Conservation (phyloP, 2,329 filamentous ascomycete genomes). For the Claviceps sp. region DNA sequence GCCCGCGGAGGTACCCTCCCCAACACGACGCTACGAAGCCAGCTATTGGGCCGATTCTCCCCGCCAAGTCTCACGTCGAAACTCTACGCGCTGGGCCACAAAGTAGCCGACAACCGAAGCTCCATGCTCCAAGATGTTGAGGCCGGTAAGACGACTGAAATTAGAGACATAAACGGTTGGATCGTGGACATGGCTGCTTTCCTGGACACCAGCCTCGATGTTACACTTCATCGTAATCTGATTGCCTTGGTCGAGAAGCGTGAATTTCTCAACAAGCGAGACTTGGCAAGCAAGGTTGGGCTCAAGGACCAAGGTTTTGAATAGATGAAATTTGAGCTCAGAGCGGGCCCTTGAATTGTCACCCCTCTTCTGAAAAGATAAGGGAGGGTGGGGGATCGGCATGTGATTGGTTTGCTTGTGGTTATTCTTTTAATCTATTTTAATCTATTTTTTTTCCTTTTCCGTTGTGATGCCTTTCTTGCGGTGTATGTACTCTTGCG, state of each 20-base stretch:
- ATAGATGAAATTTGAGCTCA: neutral
- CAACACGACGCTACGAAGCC: neutral
- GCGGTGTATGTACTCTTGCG: neutral
- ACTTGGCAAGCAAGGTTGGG: slow-evolving; percentile 17
- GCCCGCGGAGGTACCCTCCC: neutral
- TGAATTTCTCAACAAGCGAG: slow-evolving; percentile 17
- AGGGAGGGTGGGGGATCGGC: too few species aligned
- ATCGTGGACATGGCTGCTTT: slow-evolving; percentile 32
- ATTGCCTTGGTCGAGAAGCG: slow-evolving; percentile 29
- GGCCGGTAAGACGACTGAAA: slow-evolving; percentile 38
- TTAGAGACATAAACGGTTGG: slow-evolving; percentile 48
- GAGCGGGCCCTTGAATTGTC: too few species aligned
- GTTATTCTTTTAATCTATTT: neutral
- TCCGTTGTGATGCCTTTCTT: neutral
- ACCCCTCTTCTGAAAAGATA: too few species aligned
- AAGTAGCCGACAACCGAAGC: slow-evolving; percentile 40
- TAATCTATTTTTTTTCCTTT: neutral
- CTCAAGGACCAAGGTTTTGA: neutral
- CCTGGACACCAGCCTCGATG: slow-evolving; percentile 20
- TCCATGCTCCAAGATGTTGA: slow-evolving; percentile 49
- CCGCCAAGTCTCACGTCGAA: slow-evolving; percentile 26
- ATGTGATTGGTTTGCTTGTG: neutral
- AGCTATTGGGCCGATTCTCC: slow-evolving; percentile 25
- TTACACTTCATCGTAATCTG: slow-evolving; percentile 27
- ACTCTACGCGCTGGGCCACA: slow-evolving; percentile 32